A percentile compares a stretch with the other conserved stretches of the same genome.
Conservation (phyloP, 2,329 filamentous ascomycete genomes). For the Hypoxylon sp. region DNA sequence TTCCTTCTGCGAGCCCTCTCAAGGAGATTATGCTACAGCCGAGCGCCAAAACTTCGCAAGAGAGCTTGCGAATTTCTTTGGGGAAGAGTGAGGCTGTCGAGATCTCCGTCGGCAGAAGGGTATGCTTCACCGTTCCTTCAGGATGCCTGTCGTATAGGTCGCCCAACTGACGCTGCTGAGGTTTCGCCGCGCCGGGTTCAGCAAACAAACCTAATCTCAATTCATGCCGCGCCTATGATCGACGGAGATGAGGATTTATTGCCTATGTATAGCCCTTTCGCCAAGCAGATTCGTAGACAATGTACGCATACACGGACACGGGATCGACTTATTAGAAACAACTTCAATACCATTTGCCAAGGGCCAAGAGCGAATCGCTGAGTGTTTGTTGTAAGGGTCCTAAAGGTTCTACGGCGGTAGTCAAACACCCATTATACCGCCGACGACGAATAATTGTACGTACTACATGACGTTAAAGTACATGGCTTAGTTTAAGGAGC, state of each 20-base stretch:
- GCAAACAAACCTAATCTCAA: slow-evolving; percentile 17
- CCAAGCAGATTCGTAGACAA: slow-evolving; percentile 41
- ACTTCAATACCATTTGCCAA: slow-evolving; percentile 41
- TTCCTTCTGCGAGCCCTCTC: slow-evolving; percentile 26
- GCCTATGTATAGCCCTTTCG: slow-evolving; percentile 40
- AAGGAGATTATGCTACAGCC: slow-evolving; percentile 7
- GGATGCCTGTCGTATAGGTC: slow-evolving; percentile 27
- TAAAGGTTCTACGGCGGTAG: slow-evolving; percentile 28
- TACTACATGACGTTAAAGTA: slow-evolving; percentile 35
- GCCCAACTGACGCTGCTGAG: slow-evolving; percentile 15
- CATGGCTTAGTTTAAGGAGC: slow-evolving; percentile 24
- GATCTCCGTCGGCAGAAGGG: slow-evolving; percentile 8
- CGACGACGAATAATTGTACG: slow-evolving; percentile 34
- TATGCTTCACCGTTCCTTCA: slow-evolving; percentile 32
- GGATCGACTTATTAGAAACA: slow-evolving; percentile 42
- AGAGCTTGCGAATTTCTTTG: slow-evolving; percentile 13
- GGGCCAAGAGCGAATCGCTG: slow-evolving; percentile 38
- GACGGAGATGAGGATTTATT: slow-evolving; percentile 28
- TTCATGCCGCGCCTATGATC: slow-evolving; percentile 32
- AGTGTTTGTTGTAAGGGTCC: slow-evolving; percentile 32
- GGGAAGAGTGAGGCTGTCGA: slow-evolving; percentile 20
- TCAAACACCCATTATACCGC: slow-evolving; percentile 32
- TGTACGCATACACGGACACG: slow-evolving; percentile 33
- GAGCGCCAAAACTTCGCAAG: slow-evolving; percentile 1
- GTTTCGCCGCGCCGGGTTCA: slow-evolving; percentile 31